Conservation (phyloP, 148 eudicot genomes). For the Rhododendron henanense region DNA sequence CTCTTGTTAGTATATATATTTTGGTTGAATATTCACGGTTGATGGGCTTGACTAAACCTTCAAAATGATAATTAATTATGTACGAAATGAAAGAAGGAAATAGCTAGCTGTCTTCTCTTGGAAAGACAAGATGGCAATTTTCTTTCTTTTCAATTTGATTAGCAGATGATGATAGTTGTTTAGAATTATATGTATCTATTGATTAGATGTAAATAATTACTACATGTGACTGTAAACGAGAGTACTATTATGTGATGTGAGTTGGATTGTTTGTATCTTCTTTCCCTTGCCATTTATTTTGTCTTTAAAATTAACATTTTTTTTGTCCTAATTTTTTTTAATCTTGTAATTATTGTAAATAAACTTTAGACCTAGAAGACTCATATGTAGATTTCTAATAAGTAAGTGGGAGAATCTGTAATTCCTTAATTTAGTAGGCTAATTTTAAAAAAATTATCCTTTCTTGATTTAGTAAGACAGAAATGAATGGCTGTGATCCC, state of each 20-base stretch:
- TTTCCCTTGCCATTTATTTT: neutral
- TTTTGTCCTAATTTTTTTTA: neutral
- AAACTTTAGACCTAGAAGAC: neutral
- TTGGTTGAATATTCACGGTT: neutral
- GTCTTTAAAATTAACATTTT: neutral
- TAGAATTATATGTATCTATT: neutral
- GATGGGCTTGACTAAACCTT: neutral
- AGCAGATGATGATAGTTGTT: neutral
- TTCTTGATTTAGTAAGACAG: neutral
- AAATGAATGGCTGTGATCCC: neutral
- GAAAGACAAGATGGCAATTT: neutral
- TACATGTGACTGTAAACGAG: neutral
- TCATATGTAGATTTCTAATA: neutral
- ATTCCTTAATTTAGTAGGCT: neutral
- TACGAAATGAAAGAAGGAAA: neutral
- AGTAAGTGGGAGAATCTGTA: neutral
- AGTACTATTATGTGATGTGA: neutral
- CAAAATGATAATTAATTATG: neutral
- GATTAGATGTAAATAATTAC: neutral
- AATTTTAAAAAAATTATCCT: neutral
- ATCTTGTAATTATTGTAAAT: neutral
- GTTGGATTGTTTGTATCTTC: neutral
- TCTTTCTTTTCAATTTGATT: conserved; percentile 1
- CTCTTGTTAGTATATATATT: neutral
- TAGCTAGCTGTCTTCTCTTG: neutral